Conservation (phyloP, 1,139 yeast species). For the Casaregolazyma suthepensis region DNA sequence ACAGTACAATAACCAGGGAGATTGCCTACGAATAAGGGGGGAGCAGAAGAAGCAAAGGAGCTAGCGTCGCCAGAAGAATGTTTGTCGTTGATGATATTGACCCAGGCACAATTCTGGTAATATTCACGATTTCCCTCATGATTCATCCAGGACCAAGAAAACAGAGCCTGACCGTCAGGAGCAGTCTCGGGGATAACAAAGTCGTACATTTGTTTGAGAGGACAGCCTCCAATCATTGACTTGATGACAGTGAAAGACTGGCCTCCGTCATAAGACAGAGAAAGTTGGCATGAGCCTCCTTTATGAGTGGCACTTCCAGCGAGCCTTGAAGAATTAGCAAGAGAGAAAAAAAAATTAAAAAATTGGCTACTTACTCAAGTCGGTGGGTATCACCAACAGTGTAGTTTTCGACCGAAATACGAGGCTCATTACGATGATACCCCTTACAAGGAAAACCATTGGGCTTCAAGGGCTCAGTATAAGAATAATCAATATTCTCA, state of each 20-base stretch:
- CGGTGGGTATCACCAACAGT: slow-evolving; percentile 20
- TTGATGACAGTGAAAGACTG: slow-evolving; percentile 25
- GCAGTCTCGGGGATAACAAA: slow-evolving; percentile 22
- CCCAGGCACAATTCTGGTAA: slow-evolving; percentile 29
- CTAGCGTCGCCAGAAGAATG: slow-evolving; percentile 6
- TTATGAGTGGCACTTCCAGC: slow-evolving; percentile 24
- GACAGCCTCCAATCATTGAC: slow-evolving; percentile 28
- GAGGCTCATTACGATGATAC: slow-evolving; percentile 19
- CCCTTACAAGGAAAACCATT: slow-evolving; percentile 27
- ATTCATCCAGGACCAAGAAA: slow-evolving; percentile 28
- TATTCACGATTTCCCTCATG: slow-evolving; percentile 26
- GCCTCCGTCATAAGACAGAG: slow-evolving; percentile 26
- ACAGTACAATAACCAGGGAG: slow-evolving; percentile 21
- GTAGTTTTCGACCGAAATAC: slow-evolving; percentile 21
- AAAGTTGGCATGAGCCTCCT: slow-evolving; percentile 28
- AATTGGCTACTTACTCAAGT: slow-evolving; percentile 11
- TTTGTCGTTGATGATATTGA: slow-evolving; percentile 17
- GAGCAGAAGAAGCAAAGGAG: slow-evolving; percentile 8
- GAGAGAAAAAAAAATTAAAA: neutral
- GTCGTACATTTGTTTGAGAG: slow-evolving; percentile 20
- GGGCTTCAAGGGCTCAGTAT: slow-evolving; percentile 18
- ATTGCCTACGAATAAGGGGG: slow-evolving; percentile 22
- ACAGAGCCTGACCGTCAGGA: slow-evolving; percentile 24
- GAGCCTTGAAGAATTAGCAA: slow-evolving; percentile 11
- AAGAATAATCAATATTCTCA: slow-evolving; percentile 18